Evolutionary conservation across 305 asterid genomes (phyloP), one percentile per base, ranked within the genome.

Genomic region (Fraxinus xanthoxyloides): DNA sequence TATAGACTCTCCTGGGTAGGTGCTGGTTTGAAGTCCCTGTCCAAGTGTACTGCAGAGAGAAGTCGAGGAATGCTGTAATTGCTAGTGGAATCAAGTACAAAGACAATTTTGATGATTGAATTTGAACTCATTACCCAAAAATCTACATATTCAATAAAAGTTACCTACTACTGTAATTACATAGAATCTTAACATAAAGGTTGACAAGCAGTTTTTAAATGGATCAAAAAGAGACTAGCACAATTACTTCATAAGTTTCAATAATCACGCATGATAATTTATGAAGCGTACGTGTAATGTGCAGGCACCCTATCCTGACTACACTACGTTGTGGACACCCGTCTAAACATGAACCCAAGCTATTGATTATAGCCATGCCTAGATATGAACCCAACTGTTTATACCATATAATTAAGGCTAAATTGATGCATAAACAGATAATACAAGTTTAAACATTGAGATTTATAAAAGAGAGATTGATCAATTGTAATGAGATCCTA

Each of bases 11-110:
- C 99, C 99, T 24, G 95, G 94, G 84, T 87, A 97, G 76, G 98
- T 97, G 87, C 99, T 97, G 79, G 98, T 97, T 86, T 97, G 83
- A 83, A 97, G 98, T 83, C 99, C 99, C 87, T 97, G 99, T 46
- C 99, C 99, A 83, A 97, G 99, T 40, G 99, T 97, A 89, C 99
- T 97, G 95, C 88, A 84, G 75, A 38, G 77, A 26, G 82, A 85
- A 88, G 76, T 77, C 13, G 21, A 72, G 34, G 80, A n/a, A 80
- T 72, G 51, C 10, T 36, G 10, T 80, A 65, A 69, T 43, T 75
- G 61, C 40, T 24, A 28, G 36, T 34, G 30, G 72, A 13, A 17
- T 63, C 69, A 40, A 80, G 38, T 51, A 12, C 73, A 75, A 32
- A 28, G 40, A 24, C 34, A 75, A 40, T 61, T 38, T 75, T 35